phyloP scores from a whole-genome alignment of 805 yeast genomes.

The Wickerhamiella parazyma region DNA sequence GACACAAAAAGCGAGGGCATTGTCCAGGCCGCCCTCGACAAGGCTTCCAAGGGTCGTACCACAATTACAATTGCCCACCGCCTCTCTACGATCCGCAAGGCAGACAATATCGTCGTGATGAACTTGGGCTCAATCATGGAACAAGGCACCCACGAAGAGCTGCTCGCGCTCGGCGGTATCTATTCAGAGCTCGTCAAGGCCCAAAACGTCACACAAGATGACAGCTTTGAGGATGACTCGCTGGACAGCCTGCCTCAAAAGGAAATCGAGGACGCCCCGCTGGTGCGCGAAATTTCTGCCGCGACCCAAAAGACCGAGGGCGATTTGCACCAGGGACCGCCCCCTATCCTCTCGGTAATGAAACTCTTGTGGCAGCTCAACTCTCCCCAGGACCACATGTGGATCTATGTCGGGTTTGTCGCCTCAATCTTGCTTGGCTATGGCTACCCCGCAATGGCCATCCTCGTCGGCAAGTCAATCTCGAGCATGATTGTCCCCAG shows the following conservation, averaged over 20 bases:
- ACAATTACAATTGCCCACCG: conserved; percentile 49
- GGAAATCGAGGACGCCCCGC: neutral
- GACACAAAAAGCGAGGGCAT: conserved; percentile 35
- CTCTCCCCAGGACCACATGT: conserved; percentile 16
- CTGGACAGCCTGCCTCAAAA: neutral
- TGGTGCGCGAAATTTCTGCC: neutral
- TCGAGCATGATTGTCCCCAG: conserved; percentile 26
- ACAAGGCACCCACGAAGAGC: conserved; percentile 31
- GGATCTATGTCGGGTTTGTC: conserved; percentile 20
- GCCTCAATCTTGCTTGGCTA: conserved; percentile 25
- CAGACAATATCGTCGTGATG: conserved; percentile 43
- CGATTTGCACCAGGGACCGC: neutral
- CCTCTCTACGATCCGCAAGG: conserved; percentile 42
- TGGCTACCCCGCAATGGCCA: conserved; percentile 28
- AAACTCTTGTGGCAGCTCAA: conserved; percentile 18
- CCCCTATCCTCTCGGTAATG: conserved; percentile 3
- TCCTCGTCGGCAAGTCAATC: conserved; percentile 28
- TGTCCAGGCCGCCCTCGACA: conserved; percentile 30
- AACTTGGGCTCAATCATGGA: conserved; percentile 37
- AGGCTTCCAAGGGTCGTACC: conserved; percentile 28
- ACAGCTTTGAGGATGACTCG: neutral
- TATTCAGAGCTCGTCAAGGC: conserved; percentile 27
- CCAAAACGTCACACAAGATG: conserved; percentile 20
- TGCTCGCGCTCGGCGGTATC: conserved; percentile 22
- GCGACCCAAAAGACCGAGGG: neutral